Conservation (phyloP, 2,329 filamentous ascomycete species). For the Colletotrichum godetiae region DNA sequence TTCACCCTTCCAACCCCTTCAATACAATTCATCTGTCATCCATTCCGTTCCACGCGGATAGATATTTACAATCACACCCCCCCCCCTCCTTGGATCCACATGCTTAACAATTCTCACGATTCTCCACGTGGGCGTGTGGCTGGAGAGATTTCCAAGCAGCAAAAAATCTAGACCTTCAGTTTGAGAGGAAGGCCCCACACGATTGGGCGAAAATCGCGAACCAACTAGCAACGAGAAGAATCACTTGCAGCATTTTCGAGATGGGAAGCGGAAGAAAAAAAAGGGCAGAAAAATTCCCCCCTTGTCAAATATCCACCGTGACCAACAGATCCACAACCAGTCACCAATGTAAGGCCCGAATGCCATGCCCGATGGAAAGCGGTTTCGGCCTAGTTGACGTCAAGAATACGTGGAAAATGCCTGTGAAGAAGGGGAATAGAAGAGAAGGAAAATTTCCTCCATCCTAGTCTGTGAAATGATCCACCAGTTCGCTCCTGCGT, state of each 20-base stretch:
- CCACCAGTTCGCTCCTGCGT: neutral
- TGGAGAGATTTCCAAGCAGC: neutral
- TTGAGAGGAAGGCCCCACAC: neutral
- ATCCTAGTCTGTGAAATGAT: neutral
- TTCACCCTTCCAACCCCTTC: neutral
- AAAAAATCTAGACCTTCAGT: neutral
- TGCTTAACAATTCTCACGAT: neutral
- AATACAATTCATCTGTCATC: neutral
- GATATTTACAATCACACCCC: neutral
- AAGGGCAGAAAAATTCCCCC: too few species aligned
- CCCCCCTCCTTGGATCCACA: neutral
- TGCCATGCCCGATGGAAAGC: slow-evolving; percentile 5
- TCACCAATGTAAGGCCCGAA: neutral
- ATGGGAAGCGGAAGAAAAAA: too few species aligned
- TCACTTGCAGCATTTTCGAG: neutral
- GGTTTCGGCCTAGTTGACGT: slow-evolving; percentile 12
- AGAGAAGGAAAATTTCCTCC: neutral
- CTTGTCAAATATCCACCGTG: slow-evolving; percentile 16
- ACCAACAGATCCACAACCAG: neutral
- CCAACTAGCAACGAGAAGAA: slow-evolving; percentile 6
- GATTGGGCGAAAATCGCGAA: neutral
- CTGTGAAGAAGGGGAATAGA: neutral
- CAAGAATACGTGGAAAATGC: slow-evolving; percentile 1
- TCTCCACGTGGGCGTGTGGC: slow-evolving; percentile 19
- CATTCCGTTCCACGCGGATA: neutral